Conservation (phyloP, 768 basidiomycete genomes). For the Podaxis pistillaris region DNA sequence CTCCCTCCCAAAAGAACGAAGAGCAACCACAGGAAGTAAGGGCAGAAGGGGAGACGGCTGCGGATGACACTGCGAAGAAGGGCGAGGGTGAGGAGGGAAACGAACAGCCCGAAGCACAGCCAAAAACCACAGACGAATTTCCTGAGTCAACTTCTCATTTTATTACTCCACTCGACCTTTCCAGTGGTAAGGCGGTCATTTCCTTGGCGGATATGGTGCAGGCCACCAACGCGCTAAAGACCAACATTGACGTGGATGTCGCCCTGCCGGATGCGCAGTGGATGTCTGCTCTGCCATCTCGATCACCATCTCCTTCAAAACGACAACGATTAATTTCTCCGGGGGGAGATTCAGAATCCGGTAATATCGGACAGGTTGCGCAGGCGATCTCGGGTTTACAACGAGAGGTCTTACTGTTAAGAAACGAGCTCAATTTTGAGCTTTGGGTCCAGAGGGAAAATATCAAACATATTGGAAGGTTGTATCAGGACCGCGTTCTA, state of each 20-base stretch:
- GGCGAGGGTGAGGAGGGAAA: not conserved
- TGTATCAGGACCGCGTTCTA: slow-evolving; percentile 72
- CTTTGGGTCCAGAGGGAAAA: slow-evolving; percentile 82
- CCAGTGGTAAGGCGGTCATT: slow-evolving; percentile 39
- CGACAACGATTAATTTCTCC: not conserved
- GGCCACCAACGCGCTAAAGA: slow-evolving; percentile 71
- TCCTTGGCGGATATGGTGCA: slow-evolving; percentile 77
- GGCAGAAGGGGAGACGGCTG: not conserved
- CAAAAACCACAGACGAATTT: not conserved
- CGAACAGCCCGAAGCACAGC: not conserved
- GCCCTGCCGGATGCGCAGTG: slow-evolving; percentile 51
- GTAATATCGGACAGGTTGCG: slow-evolving; percentile 47
- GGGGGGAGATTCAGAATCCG: not conserved
- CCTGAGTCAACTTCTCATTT: slow-evolving; percentile 20
- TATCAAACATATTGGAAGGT: slow-evolving; percentile 75
- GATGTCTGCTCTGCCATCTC: slow-evolving; percentile 35
- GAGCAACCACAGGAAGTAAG: not conserved
- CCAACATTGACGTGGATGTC: slow-evolving; percentile 63
- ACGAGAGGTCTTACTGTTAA: slow-evolving; percentile 68
- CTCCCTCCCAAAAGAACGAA: not conserved
- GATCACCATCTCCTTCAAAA: slow-evolving; percentile 11
- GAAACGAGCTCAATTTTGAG: slow-evolving; percentile 85
- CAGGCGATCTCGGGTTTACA: slow-evolving; percentile 71
- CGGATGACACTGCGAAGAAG: not conserved
- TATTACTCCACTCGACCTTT: slow-evolving; percentile 33